phyloP scores from a whole-genome alignment of 2,329 filamentous ascomycete species.

The Rhynchosporium agropyri region DNA sequence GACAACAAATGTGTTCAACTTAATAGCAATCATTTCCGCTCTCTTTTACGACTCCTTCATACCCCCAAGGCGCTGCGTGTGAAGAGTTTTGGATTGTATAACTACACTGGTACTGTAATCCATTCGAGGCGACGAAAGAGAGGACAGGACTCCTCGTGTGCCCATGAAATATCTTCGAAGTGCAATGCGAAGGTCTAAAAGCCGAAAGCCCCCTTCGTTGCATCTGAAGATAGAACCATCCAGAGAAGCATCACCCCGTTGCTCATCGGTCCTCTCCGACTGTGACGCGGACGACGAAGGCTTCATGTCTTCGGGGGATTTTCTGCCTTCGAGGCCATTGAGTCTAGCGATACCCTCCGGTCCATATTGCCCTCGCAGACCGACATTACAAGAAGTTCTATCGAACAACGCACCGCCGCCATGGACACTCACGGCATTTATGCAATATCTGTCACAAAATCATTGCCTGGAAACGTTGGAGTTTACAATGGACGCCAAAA shows the following conservation, averaged over 20 bases:
- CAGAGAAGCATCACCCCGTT: constrained; percentile 40
- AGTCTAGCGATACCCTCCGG: constrained; percentile 49
- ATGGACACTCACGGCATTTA: constrained; percentile 90
- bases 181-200: constrained; percentile 44
- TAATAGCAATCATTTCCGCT: constrained; percentile 32
- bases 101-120: constrained; percentile 17
- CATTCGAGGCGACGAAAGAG: constrained; percentile 23
- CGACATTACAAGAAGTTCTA: constrained; percentile 84
- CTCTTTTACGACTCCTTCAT: constrained; percentile 22
- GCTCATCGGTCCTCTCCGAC: constrained; percentile 42
- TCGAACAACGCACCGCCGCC: constrained; percentile 83
- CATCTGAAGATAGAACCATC: constrained; percentile 35
- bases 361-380: constrained; percentile 61
- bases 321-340: constrained; percentile 48
- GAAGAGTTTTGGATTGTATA: constrained; percentile 7
- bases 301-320: constrained; percentile 52
- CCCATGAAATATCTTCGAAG: constrained; percentile 47
- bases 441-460: constrained; percentile 94
- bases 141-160: constrained; percentile 56
- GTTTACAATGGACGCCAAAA: constrained; percentile 91
- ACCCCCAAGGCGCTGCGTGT: constrained; percentile 12
- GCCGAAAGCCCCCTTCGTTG: constrained; percentile 40
- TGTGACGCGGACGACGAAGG: constrained; percentile 53
- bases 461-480: constrained; percentile 96
- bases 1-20: constrained; percentile 35